Percentiles rank a stretch among this genome's conserved stretches.
phyloP scores from a whole-genome alignment of 2,329 filamentous ascomycete genomes.

The Esteya vermicola region DNA sequence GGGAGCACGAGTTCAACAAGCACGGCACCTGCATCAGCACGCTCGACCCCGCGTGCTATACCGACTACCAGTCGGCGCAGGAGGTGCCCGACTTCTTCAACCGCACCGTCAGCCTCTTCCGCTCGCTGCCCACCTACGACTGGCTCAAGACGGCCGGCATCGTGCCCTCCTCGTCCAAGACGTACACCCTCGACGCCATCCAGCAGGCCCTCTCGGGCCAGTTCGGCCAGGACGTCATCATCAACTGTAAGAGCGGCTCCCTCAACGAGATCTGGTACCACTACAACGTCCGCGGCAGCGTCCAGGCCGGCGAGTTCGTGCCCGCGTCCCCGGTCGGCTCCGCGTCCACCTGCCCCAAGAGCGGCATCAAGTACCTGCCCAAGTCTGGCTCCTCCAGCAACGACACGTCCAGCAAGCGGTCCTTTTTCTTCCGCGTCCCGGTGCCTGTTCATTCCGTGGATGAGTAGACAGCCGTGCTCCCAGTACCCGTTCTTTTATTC shows the following conservation, averaged over 20 bases:
- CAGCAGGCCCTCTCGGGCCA: constrained; percentile 34
- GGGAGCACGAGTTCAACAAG: constrained; percentile 55
- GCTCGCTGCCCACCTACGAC: constrained; percentile 40
- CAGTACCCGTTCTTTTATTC: no score
- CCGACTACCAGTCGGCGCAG: constrained; percentile 36
- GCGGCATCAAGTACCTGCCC: constrained; percentile 16
- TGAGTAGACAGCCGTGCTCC: no score
- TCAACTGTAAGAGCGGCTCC: constrained; percentile 41
- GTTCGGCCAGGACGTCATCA: constrained; percentile 38
- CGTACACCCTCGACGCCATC: constrained; percentile 38
- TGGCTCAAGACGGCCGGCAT: constrained; percentile 42
- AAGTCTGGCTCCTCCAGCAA: constrained; percentile 9
- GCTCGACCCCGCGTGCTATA: constrained; percentile 52
- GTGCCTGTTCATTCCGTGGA: no score
- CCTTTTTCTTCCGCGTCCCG: no score
- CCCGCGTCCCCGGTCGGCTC: constrained; percentile 39
- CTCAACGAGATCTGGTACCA: constrained; percentile 55
- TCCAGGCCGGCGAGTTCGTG: constrained; percentile 38
- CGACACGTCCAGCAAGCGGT: no score
- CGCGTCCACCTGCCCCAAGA: constrained; percentile 48
- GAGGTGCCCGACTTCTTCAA: constrained; percentile 52
- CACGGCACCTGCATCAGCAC: constrained; percentile 54
- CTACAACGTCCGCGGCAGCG: constrained; percentile 30
- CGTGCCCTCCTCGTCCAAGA: constrained; percentile 41
- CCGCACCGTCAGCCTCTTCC: constrained; percentile 43